These are phyloP conservation scores for Castanospermum australe DNA, from an alignment of 306 rosid genomes.

Conservation along the genomic window DNA sequence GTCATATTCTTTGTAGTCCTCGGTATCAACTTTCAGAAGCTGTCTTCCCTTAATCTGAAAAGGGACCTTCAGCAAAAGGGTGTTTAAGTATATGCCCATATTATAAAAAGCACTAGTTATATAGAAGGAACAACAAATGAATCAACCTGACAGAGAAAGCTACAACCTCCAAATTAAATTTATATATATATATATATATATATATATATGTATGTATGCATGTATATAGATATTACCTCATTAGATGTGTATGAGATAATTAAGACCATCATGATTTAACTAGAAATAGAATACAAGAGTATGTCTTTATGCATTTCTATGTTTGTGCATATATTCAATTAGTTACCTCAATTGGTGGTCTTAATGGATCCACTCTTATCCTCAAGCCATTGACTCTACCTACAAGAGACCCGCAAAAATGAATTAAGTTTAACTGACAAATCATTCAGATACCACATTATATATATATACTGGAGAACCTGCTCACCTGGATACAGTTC, in stretches of 20 bases:
- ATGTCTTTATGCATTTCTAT: background rate
- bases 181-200: too few species aligned
- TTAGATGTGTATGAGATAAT: background rate
- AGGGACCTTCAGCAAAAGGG: slow-evolving; percentile 9
- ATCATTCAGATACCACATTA: background rate
- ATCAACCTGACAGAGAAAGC: background rate
- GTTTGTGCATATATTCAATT: background rate
- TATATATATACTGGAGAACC: background rate
- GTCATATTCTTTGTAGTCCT: slow-evolving; percentile 36
- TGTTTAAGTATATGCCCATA: background rate
- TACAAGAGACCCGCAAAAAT: slow-evolving; percentile 27
- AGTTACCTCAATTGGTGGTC: slow-evolving; percentile 41
- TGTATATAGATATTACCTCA: background rate
- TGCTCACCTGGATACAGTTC: slow-evolving; percentile 54
- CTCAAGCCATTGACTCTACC: slow-evolving; percentile 37
- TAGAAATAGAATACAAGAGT: background rate
- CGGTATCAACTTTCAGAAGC: slow-evolving; percentile 41
- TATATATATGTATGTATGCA: too few species aligned
- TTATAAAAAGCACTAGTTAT: background rate
- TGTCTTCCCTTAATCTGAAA: slow-evolving; percentile 32
- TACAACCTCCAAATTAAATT: background rate
- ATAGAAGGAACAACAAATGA: background rate
- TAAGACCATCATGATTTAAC: background rate
- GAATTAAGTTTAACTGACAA: background rate
- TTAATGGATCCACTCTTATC: slow-evolving; percentile 21